Evolutionary conservation across 1,284 basidiomycete species (phyloP).

Genomic region (Marasmius fiardii): DNA sequence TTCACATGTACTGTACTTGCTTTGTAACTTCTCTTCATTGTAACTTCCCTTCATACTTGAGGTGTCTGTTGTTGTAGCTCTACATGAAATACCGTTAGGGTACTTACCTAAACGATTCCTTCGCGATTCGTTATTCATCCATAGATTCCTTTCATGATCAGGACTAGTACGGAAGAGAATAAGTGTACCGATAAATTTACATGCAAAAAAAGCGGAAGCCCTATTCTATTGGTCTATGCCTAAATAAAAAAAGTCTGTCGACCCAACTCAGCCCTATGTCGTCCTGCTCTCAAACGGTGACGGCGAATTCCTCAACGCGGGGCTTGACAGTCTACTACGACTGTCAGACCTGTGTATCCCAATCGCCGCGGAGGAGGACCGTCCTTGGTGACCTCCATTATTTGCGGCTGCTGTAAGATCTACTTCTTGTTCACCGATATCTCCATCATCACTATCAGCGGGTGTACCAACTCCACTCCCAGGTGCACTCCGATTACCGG

Average conservation of each 20-base stretch:
- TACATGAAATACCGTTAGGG: no score
- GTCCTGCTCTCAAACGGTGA: constrained; percentile 23
- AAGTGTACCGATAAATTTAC: no score
- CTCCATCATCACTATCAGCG: constrained; percentile 49
- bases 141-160: no score
- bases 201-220: not conserved
- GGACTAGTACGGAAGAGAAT: no score
- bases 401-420: constrained; percentile 22
- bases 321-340: constrained; percentile 54
- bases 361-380: constrained; percentile 3
- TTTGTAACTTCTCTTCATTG: no score
- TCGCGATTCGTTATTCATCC: no score
- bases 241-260: not conserved
- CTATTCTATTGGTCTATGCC: not conserved
- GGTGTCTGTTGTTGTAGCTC: no score
- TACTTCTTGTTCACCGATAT: constrained; percentile 27
- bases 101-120: no score
- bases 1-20: no score
- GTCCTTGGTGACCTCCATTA: constrained; percentile 15
- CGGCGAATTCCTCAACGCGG: constrained; percentile 44
- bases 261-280: not conserved
- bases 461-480: constrained; percentile 41
- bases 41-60: no score
- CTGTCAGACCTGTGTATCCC: constrained; percentile 31
- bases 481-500: constrained; percentile 19